Evolutionary conservation across 805 yeast genomes (phyloP), one percentile per base, ranked within the genome.

Genomic region (Naumovozyma dairenensis): DNA sequence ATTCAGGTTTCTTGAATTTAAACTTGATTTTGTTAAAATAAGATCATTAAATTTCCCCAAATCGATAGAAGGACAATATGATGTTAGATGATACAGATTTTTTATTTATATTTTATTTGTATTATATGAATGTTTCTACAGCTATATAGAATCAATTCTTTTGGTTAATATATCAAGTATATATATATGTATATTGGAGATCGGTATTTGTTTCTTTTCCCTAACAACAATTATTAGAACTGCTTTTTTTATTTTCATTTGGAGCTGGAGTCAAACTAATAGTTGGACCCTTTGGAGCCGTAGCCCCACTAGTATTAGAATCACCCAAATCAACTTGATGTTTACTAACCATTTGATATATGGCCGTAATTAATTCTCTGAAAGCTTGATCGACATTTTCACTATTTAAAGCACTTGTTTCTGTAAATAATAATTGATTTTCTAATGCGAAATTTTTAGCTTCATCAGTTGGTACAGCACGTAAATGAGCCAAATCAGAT

Each of bases 401-500:
- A 29, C 94, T 80, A 48, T 84, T 84, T 42, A 92, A 71, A 18
- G 97, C 98, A 40, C 93, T 80, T 12, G 97, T 93, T 67, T 92
- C 98, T 29, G 96, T 89, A 58, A 92, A 92, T 51, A 92, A 67
- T 49, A 92, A 69, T 58, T 75, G 83, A 65, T 92, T 87, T 62
- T 92, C 96, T 39, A 82, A 74, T 25, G 96, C 95, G 64, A 87
- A 87, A 53, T 80, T 82, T 62, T 79, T 81, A 39, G 97, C 98
- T 63, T 92, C 98, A 38, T 92, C 97, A 21, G 96, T 87, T 39
- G 97, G 95, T 15, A 92, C 95, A 0, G 96, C 96, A 53, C 98
- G 76, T 54, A 86, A 67, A 61, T 89, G 96, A 46, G 79, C 83
- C 57, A 86, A 69, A 67, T 87, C 96, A 21, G 83, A 74, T 60